Conservation (phyloP, 148 eudicot species). For the Vaccinium myrtillus region DNA sequence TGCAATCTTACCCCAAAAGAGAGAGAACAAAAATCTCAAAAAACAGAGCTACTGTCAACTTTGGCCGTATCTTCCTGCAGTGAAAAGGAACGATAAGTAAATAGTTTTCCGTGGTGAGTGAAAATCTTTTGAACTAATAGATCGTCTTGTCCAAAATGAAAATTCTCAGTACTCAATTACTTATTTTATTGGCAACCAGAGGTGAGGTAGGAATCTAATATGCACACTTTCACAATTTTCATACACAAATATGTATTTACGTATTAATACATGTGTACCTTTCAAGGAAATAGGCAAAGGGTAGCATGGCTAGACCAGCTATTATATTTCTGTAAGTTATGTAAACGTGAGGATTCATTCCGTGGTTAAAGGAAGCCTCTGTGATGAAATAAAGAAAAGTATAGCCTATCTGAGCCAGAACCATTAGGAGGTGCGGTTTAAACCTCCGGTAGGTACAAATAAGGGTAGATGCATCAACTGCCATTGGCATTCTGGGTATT, state of each 20-base stretch:
- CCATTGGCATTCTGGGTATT: conserved; percentile 9
- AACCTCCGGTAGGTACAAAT: conserved; percentile 37
- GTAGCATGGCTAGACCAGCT: conserved; percentile 52
- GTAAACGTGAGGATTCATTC: conserved; percentile 83
- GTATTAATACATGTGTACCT: conserved; percentile 32
- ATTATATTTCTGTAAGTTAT: conserved; percentile 72
- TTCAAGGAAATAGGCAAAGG: conserved; percentile 79
- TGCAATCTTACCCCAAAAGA: conserved; percentile 58
- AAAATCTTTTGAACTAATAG: neutral
- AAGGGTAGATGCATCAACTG: neutral
- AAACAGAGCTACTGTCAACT: conserved; percentile 56
- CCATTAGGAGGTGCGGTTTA: conserved; percentile 76
- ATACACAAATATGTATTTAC: neutral
- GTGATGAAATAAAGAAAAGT: conserved; percentile 72
- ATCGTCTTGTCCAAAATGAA: neutral
- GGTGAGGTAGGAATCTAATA: neutral
- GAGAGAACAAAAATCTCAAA: conserved; percentile 66
- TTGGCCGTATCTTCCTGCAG: conserved; percentile 69
- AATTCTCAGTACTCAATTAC: neutral
- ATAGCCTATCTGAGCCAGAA: conserved; percentile 58
- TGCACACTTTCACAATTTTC: neutral
- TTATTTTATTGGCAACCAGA: neutral
- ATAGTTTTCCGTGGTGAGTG: neutral
- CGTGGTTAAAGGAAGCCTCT: conserved; percentile 79
- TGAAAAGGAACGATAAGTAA: conserved; percentile 3